These are phyloP conservation scores for Metschnikowia gelsemii DNA, from an alignment of 805 yeast species.

Conservation along the genomic window DNA sequence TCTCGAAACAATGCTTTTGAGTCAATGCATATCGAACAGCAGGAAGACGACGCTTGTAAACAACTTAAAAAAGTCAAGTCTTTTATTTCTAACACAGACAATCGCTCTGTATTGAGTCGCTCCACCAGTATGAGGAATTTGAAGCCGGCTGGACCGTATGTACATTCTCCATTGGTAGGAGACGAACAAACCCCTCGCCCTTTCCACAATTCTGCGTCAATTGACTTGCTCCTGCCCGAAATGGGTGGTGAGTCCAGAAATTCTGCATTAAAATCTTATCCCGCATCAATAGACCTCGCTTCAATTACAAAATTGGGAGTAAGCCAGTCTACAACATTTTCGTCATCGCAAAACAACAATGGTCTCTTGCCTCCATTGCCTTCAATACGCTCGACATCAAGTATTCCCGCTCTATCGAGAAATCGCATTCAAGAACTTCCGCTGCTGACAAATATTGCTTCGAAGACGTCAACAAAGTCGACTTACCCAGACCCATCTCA, in stretches of 20 bases:
- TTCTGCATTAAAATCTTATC: slow-evolving; percentile 39
- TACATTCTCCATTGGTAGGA: slow-evolving; percentile 5
- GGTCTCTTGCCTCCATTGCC: slow-evolving; percentile 13
- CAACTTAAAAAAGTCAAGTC: slow-evolving; percentile 41
- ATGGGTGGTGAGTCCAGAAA: slow-evolving; percentile 15
- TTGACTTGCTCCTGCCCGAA: slow-evolving; percentile 21
- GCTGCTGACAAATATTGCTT: slow-evolving; percentile 5
- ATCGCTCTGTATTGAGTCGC: slow-evolving; percentile 10
- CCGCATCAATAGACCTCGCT: slow-evolving; percentile 54
- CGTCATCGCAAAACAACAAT: background rate
- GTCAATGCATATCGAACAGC: slow-evolving; percentile 36
- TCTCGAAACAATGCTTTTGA: slow-evolving; percentile 17
- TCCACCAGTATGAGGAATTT: slow-evolving; percentile 16
- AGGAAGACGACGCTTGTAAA: slow-evolving; percentile 44
- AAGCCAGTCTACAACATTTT: slow-evolving; percentile 9
- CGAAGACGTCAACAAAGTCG: background rate
- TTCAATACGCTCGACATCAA: slow-evolving; percentile 4
- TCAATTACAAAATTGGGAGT: slow-evolving; percentile 43
- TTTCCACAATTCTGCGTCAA: slow-evolving; percentile 9
- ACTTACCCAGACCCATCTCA: slow-evolving; percentile 18
- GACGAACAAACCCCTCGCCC: slow-evolving; percentile 1
- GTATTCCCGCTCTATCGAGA: background rate
- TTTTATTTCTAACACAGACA: slow-evolving; percentile 15
- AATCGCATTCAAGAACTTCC: slow-evolving; percentile 3
- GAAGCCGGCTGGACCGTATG: background rate